Percentiles rank a stretch among this genome's conserved stretches.
These are phyloP conservation scores for Daldinia sp. DNA, from an alignment of 2,329 filamentous ascomycete genomes.

Conservation along the genomic window DNA sequence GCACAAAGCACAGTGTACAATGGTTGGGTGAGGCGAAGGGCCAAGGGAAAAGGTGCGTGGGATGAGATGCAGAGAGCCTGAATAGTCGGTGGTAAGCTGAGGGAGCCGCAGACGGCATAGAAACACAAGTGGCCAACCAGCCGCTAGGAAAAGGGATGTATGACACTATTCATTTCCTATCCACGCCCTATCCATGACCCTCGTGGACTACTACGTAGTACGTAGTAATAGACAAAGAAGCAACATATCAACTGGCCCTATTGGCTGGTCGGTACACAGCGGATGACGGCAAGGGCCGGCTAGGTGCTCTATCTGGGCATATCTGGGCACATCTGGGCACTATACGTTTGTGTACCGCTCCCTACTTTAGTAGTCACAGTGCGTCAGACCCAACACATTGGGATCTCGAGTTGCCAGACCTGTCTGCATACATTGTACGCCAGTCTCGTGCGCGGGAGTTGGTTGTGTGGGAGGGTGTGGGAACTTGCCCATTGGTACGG, in stretches of 20 bases:
- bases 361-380: constrained; percentile 48
- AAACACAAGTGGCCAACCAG: constrained; percentile 32
- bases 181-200: constrained; percentile 21
- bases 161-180: constrained; percentile 32
- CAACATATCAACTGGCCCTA: constrained; percentile 25
- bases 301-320: constrained; percentile 36
- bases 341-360: constrained; percentile 26
- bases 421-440: constrained; percentile 42
- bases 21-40: constrained; percentile 37
- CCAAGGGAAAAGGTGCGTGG: constrained; percentile 42
- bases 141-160: constrained; percentile 23
- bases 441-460: constrained; percentile 45
- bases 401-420: constrained; percentile 37
- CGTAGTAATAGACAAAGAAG: constrained; percentile 23
- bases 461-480: constrained; percentile 35
- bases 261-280: constrained; percentile 38
- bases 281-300: constrained; percentile 43
- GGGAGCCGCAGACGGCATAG: constrained; percentile 41
- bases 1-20: constrained; percentile 43
- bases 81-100: constrained; percentile 43
- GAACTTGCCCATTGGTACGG: constrained; percentile 26
- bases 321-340: not conserved
- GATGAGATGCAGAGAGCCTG: constrained; percentile 45
- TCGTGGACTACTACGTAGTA: constrained; percentile 37
- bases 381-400: constrained; percentile 49